Conservation (phyloP, 352 stramenopile genomes). For the Pythium guiyangense region DNA sequence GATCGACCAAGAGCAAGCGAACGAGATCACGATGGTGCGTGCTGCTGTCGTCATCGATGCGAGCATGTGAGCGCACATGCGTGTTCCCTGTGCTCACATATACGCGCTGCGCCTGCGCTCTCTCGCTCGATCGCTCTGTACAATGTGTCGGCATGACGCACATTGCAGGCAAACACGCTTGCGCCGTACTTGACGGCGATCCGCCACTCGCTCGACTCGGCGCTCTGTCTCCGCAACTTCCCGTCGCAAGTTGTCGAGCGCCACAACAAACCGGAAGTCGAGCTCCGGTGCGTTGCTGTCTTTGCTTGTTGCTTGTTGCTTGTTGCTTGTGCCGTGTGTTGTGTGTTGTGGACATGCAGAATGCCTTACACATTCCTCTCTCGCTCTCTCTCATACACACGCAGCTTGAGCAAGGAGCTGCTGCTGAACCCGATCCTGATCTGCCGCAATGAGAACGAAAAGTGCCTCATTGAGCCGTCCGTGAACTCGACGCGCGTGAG, state of each 20-base stretch:
- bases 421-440: slow-evolving; percentile 94
- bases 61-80: too few species aligned
- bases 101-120: too few species aligned
- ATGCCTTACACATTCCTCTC: too few species aligned
- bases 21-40: too few species aligned
- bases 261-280: slow-evolving; percentile 96
- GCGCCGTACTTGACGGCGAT: slow-evolving; percentile 92
- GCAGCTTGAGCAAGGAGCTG: slow-evolving; percentile 88
- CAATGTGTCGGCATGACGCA: too few species aligned
- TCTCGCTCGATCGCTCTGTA: too few species aligned
- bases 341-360: too few species aligned
- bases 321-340: too few species aligned
- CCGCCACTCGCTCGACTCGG: slow-evolving; percentile 88
- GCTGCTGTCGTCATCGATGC: too few species aligned
- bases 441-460: slow-evolving; percentile 91
- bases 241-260: slow-evolving; percentile 94
- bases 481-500: slow-evolving; percentile 95
- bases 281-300: slow-evolving; percentile 67
- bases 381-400: too few species aligned
- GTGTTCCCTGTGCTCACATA: too few species aligned
- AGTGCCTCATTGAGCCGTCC: slow-evolving; percentile 92
- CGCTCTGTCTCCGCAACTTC: slow-evolving; percentile 94
- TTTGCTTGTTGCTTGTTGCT: neutral
- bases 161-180: slow-evolving; percentile 84
- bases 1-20: too few species aligned